Evolutionary conservation across 371 early-diverging fungal species (phyloP).

Genomic region (Mortierella sp.): DNA sequence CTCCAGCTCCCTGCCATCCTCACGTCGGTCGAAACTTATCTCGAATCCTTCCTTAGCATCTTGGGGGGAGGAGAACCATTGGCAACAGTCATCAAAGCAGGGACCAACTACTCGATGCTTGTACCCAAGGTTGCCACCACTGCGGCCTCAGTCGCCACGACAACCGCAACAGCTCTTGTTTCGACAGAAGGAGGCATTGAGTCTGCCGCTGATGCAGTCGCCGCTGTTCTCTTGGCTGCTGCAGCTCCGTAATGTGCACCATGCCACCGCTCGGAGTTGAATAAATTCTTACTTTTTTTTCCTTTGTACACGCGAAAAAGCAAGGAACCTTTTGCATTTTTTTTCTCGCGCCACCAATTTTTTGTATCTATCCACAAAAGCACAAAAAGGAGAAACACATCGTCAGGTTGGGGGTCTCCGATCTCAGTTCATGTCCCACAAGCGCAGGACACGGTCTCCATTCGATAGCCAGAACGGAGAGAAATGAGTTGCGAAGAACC

Average conservation of each 20-base stretch:
- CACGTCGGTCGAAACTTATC: constrained; percentile 25
- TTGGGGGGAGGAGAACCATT: constrained; percentile 48
- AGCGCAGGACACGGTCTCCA: no score
- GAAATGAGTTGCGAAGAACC: no score
- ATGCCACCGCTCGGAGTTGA: background rate
- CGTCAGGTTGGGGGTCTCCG: background rate
- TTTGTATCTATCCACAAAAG: background rate
- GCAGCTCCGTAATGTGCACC: background rate
- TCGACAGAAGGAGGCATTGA: background rate
- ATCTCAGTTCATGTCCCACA: background rate
- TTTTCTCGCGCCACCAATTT: constrained; percentile 6
- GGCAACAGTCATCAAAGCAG: constrained; percentile 37
- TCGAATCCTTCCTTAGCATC: constrained; percentile 30
- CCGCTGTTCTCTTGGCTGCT: constrained; percentile 26
- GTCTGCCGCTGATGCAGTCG: constrained; percentile 28
- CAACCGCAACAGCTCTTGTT: background rate
- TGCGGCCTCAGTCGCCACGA: background rate
- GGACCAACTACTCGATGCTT: constrained; percentile 11
- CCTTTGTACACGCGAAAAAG: background rate
- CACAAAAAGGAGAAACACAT: background rate
- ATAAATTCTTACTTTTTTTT: background rate
- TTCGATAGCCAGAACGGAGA: no score
- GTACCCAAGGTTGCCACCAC: constrained; percentile 2
- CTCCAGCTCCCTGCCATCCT: constrained; percentile 41
- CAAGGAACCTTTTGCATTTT: background rate